A percentile compares a stretch with the other conserved stretches of the same genome.
Evolutionary conservation across 2,329 filamentous ascomycete species (phyloP).

Genomic region (Coniochaeta ligniaria): DNA sequence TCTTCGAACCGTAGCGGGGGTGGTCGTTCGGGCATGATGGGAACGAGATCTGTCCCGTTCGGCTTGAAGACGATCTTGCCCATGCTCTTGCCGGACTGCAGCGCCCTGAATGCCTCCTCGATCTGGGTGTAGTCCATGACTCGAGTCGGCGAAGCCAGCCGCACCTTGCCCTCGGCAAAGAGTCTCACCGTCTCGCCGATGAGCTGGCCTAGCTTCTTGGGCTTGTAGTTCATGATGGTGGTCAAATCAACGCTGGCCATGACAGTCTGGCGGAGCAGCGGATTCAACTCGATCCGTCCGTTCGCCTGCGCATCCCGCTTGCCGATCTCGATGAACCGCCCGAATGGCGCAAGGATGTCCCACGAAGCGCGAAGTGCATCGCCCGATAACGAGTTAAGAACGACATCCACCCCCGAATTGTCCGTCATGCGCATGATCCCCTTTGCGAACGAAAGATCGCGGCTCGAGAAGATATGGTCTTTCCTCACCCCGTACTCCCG

Average conservation of each 20-base stretch:
- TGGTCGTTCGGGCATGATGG: neutral
- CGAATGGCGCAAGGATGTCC: conserved; percentile 34
- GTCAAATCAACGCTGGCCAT: neutral
- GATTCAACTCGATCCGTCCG: neutral
- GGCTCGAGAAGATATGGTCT: conserved; percentile 25
- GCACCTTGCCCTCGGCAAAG: neutral
- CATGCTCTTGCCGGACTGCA: conserved; percentile 3
- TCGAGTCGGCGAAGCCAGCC: neutral
- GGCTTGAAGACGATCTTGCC: conserved; percentile 3
- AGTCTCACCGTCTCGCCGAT: conserved; percentile 15
- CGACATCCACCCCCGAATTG: conserved; percentile 25
- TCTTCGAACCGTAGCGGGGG: neutral
- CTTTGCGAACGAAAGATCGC: conserved; percentile 21
- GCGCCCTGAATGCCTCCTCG: neutral
- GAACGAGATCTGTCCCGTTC: neutral
- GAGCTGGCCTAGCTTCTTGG: conserved; percentile 12
- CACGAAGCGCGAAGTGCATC: conserved; percentile 34
- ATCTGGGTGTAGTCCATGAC: conserved; percentile 1
- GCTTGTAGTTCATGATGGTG: neutral
- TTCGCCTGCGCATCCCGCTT: conserved; percentile 30
- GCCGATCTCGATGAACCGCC: conserved; percentile 38
- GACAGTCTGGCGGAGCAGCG: neutral
- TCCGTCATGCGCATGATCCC: conserved; percentile 19
- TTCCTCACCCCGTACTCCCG: conserved; percentile 21
- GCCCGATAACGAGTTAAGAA: conserved; percentile 32